A percentile compares a stretch with the other conserved stretches of the same genome.
Evolutionary conservation across 1,284 basidiomycete genomes (phyloP).

Genomic region (Trichosporon ovoides): DNA sequence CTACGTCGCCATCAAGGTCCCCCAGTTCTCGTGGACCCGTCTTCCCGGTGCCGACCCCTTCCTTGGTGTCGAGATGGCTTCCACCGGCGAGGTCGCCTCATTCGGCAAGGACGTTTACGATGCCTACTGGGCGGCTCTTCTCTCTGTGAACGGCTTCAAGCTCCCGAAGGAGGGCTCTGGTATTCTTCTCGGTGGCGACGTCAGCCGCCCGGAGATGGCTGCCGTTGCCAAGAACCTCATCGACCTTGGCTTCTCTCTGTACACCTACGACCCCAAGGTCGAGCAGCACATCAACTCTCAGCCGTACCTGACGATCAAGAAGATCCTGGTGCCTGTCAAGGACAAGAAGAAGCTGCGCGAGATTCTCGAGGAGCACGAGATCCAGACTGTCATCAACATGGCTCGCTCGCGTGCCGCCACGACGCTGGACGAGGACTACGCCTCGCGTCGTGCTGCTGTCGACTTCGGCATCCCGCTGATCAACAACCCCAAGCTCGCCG

Average conservation of each 20-base stretch:
- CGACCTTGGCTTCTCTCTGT: slow-evolving; percentile 95
- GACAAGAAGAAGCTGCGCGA: slow-evolving; percentile 94
- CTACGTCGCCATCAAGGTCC: slow-evolving; percentile 95
- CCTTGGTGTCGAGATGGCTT: slow-evolving; percentile 97
- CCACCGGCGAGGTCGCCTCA: slow-evolving; percentile 96
- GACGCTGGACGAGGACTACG: slow-evolving; percentile 90
- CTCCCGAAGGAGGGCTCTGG: slow-evolving; percentile 60
- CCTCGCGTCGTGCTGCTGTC: slow-evolving; percentile 83
- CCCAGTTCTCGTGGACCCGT: slow-evolving; percentile 98
- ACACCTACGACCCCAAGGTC: slow-evolving; percentile 67
- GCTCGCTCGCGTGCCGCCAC: slow-evolving; percentile 72
- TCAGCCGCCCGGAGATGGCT: slow-evolving; percentile 73
- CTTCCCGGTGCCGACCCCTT: slow-evolving; percentile 83
- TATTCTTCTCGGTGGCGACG: slow-evolving; percentile 63
- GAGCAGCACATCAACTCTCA: slow-evolving; percentile 79
- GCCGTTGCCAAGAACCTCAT: slow-evolving; percentile 82
- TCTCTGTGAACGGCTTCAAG: slow-evolving; percentile 63
- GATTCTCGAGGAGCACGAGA: slow-evolving; percentile 76
- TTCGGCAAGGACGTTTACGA: slow-evolving; percentile 93
- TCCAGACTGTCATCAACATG: slow-evolving; percentile 92
- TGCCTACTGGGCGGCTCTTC: slow-evolving; percentile 95
- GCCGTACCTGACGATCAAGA: slow-evolving; percentile 67
- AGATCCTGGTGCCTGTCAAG: slow-evolving; percentile 92
- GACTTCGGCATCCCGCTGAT: slow-evolving; percentile 79
- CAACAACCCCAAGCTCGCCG: slow-evolving; percentile 84